These are phyloP conservation scores for Nothopassalora personata DNA, from an alignment of 2,329 filamentous ascomycete species.

Conservation along the genomic window DNA sequence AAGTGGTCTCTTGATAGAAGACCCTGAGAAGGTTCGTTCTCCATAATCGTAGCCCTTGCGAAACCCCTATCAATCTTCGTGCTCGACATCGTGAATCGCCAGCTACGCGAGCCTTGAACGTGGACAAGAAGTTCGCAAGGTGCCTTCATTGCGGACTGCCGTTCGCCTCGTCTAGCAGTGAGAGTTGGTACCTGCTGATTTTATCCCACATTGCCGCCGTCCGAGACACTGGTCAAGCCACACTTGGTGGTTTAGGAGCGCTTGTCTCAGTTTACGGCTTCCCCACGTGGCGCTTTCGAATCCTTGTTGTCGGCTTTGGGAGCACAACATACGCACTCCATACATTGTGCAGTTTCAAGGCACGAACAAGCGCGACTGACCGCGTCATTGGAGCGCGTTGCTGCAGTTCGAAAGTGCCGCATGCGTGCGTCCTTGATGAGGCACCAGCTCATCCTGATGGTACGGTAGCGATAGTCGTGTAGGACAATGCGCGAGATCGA, in stretches of 20 bases:
- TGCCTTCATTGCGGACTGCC: not conserved
- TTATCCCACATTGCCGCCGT: not conserved
- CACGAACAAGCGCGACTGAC: not conserved
- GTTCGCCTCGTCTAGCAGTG: not conserved
- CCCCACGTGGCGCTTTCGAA: conserved; percentile 2
- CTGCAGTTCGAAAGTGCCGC: not conserved
- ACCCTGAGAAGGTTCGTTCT: not conserved
- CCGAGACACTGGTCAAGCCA: not conserved
- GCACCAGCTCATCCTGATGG: not conserved
- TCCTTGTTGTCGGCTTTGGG: not conserved
- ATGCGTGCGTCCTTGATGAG: not conserved
- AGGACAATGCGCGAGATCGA: not conserved
- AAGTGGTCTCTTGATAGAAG: not conserved
- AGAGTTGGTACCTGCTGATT: not conserved
- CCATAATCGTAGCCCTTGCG: not conserved
- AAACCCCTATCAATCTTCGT: not conserved
- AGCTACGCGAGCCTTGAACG: not conserved
- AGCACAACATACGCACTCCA: conserved; percentile 4
- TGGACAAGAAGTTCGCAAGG: not conserved
- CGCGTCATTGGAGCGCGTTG: not conserved
- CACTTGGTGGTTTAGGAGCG: not conserved
- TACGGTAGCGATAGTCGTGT: not conserved
- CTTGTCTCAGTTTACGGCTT: not conserved
- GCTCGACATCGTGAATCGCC: not conserved
- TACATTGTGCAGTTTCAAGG: not conserved